Evolutionary conservation across 345 rosid species (phyloP).

Genomic region (Heritiera littoralis): DNA sequence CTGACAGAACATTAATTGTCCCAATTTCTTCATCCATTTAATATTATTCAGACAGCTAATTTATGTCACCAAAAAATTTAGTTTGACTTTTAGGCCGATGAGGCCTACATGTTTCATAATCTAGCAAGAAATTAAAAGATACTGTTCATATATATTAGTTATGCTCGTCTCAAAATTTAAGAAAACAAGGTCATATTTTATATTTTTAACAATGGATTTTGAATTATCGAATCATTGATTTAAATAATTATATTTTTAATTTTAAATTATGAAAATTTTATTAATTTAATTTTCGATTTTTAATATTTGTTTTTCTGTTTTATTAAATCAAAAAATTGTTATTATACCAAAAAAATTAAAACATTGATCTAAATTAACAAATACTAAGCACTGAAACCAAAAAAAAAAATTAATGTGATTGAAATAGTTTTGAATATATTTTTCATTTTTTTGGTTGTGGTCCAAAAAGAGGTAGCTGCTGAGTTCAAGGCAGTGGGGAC

Average conservation of each 20-base stretch:
- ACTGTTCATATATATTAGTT: too few species aligned
- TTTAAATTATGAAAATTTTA: too few species aligned
- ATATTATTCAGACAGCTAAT: constrained; percentile 11
- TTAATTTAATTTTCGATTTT: too few species aligned
- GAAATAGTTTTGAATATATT: background rate
- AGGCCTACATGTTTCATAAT: background rate
- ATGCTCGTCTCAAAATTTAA: background rate
- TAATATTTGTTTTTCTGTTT: too few species aligned
- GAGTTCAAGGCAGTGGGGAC: background rate
- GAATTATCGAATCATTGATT: background rate
- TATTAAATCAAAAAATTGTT: too few species aligned
- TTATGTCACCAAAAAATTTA: background rate
- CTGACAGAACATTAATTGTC: constrained; percentile 9
- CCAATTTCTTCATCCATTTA: background rate
- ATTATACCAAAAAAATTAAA: too few species aligned
- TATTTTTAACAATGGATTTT: background rate
- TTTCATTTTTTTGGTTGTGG: constrained; percentile 1
- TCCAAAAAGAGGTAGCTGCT: constrained; percentile 6
- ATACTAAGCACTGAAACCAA: background rate
- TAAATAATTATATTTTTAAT: background rate
- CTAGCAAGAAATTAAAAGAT: background rate
- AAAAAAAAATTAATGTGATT: too few species aligned
- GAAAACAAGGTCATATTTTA: background rate
- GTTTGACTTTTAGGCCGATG: background rate
- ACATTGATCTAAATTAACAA: background rate